Base-by-base conservation (phyloP, 1,284 basidiomycete genomes). In the Moesziomyces antarcticus region DNA sequence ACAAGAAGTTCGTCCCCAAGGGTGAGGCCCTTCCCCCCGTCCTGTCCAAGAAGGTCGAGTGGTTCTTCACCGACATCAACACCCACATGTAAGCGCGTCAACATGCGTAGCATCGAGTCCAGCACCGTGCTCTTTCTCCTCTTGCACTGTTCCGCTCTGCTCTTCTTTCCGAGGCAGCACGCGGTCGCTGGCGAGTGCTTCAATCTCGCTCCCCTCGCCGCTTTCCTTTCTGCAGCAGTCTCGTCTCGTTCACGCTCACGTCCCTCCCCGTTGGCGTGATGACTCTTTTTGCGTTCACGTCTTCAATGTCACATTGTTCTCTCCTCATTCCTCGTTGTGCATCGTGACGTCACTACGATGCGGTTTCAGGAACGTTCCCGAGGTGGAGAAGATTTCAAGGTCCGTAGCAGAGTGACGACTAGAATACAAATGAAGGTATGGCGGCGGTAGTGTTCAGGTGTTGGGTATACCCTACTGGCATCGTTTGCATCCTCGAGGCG, bases 21-120 rank as follows among this genome's bases (percentile, higher is more conserved):
- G 21, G n/a, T 35, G n/a, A 59, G n/a, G 22, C 61, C 24, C 42
- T 41, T 46, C 22, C 33, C 27, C 53, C 27, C 53, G 42, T 41
- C 45, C 27, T 27, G n/a, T 16, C 35, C 25, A 9, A 14, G 16
- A 16, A 47, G 11, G 57, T 60, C 48, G 64, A 67, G 40, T 73
- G 70, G 70, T 73, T 73, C 70, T 73, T 67, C 56, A 56, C 59
- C 60, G 70, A 73, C 64, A 50, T 73, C 60, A 73, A 73, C 70
- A 64, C 59, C n/a, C 0, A 45, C 11, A 43, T 25, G 41, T 66
- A 61, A 50, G 41, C 47, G 51, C 48, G 41, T 50, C 48, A 42
- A 11, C 25, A 58, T 50, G 56, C 49, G 56, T 58, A 24, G 35
- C 49, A 45, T 40, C 37, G 37, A 40, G 14, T 8, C 14, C 16